Evolutionary conservation across 2,329 filamentous ascomycete genomes (phyloP).

Genomic region (Aureobasidium vineae): DNA sequence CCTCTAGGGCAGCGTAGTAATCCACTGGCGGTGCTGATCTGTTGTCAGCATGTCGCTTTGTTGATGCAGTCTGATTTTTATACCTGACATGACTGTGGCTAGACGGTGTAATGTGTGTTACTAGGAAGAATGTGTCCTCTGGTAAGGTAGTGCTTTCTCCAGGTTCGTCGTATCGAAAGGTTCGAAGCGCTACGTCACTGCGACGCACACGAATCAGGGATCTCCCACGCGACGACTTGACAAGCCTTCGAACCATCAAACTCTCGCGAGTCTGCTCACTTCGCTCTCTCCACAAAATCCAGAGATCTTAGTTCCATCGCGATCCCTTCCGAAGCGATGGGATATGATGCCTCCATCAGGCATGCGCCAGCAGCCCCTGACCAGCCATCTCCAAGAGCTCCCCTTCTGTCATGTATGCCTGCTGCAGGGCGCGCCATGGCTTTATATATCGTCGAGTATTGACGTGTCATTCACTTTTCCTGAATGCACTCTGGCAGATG

Average conservation of each 20-base stretch:
- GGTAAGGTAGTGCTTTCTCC: slow-evolving; percentile 15
- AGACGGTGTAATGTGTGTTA: neutral
- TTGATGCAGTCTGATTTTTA: neutral
- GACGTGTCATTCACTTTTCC: slow-evolving; percentile 9
- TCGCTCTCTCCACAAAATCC: neutral
- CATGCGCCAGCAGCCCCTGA: neutral
- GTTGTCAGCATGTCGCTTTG: neutral
- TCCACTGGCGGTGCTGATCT: slow-evolving; percentile 39
- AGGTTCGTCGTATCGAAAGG: neutral
- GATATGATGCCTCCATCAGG: neutral
- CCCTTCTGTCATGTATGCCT: slow-evolving; percentile 8
- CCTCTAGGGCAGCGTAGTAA: slow-evolving; percentile 40
- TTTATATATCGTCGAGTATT: neutral
- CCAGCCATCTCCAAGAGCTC: neutral
- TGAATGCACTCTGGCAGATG: neutral
- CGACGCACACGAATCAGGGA: slow-evolving; percentile 16
- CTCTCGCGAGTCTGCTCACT: slow-evolving; percentile 10
- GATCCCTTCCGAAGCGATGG: neutral
- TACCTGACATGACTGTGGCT: slow-evolving; percentile 29
- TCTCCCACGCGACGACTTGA: slow-evolving; percentile 13
- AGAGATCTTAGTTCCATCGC: neutral
- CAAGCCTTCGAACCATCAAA: slow-evolving; percentile 10
- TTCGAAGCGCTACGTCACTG: slow-evolving; percentile 15
- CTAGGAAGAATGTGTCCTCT: slow-evolving; percentile 19
- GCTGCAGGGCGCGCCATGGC: slow-evolving; percentile 14